Base-by-base conservation (phyloP, 495 filamentous ascomycete species). In the Neurospora sp. region DNA sequence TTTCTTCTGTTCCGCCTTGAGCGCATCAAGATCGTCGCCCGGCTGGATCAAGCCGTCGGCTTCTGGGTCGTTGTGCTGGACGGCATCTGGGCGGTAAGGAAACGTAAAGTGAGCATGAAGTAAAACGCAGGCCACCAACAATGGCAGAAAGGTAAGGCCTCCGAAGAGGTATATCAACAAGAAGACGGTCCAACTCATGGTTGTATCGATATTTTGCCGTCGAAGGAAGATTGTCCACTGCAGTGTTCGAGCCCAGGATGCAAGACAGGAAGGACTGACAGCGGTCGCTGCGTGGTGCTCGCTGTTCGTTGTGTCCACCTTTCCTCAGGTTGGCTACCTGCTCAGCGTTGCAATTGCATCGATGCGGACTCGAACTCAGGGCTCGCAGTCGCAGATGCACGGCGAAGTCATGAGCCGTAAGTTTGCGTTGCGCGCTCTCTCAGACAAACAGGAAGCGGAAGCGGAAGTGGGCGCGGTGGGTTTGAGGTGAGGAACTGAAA, bases 141-240 rank as follows among this genome's bases (percentile, higher is more conserved):
- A 83, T 48, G 96, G 96, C 71, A 98, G 77, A 75, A 99, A 94
- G 37, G 94, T 97, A 76, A 98, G 81, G 78, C 95, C 96, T 80
- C 96, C 96, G 74, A 98, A 81, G 73, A 97, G 75, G 85, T 97
- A 98, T 77, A 90, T 84, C 75, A 91, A 77, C 74, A 96, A 83
- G 77, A 96, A 90, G 73, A 83, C 83, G 73, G 87, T 84, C 85
- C 93, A 87, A 74, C 85, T 85, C 87, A 90, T 90, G 90, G 91
- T 93, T 70, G 74, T 73, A 76, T 37, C 5, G 35, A 37, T 69
- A 17, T 31, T 31, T 65, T 16, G 27, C 6, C 53, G 53, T 65
- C 14, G 53, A 37, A 65, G 53, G 27, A 5, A 65, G 53, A 37
- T 65, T 35, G 53, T 65, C 14, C 53, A 65, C 53, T 65, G 53